Evolutionary conservation across 345 rosid species (phyloP), one percentile per base, ranked within the genome.

Genomic region (Geranium brycei): DNA sequence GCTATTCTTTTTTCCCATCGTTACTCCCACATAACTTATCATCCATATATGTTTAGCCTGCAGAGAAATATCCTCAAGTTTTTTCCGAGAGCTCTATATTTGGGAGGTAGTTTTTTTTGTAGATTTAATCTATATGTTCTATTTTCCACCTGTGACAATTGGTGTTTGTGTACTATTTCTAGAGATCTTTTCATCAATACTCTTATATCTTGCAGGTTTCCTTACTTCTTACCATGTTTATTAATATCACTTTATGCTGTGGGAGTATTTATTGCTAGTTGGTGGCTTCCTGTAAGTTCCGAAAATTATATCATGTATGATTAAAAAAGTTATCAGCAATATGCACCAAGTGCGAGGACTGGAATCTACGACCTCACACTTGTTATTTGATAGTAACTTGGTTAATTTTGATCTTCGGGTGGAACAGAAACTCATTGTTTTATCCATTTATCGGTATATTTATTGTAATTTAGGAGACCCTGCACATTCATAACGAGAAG

Each of bases 141-240:
- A 17, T 55, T 23, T 59, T 70, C 32, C 15, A 17, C 51, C 59
- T 19, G 17, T 56, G 35, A 51, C 47, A 13, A 19, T 8, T 17
- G 15, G 31, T 17, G 31, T 35, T n/a, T 17, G 17, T 8, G 23
- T 8, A 16, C 23, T 11, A 56, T 31, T 53, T 57, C 12, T 31
- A 10, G 32, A 19, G 53, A 55, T 38, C 6, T 5, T 32, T 15
- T 57, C n/a, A 32, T 57, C 7, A 13, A 51, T 35, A 35, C 11
- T 41, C 64, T 62, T 58, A 23, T 40, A 40, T 66, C 62, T 62
- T 72, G 78, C 73, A 78, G 81, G 65, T 78, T 74, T 59, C 81
- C 81, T 8, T 78, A 75, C 69, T 75, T 78, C 67, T 64, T 78
- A 55, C 81, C 81, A 12, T 78, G 81, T 72, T 68, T 78, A n/a